Evolutionary conservation across 176 grass and related monocot species (phyloP).

Genomic region (Triticum dicoccoides): DNA sequence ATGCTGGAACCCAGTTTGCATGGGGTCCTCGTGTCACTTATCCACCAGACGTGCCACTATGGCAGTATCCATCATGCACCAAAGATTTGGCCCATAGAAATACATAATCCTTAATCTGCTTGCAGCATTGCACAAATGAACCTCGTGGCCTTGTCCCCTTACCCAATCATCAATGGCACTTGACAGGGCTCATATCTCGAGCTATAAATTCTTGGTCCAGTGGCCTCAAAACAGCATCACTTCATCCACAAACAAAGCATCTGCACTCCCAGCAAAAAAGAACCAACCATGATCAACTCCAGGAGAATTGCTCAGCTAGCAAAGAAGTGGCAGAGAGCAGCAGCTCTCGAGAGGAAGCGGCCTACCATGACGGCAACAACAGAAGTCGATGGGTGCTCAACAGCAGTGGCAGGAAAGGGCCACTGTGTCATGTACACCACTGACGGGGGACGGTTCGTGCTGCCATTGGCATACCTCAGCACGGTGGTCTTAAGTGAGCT

Average conservation of each 20-base stretch:
- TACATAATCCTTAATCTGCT: conserved; percentile 1
- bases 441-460: conserved; percentile 16
- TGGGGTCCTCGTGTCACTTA: not conserved
- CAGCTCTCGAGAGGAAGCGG: conserved; percentile 17
- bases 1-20: not conserved
- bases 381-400: not conserved
- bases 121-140: not conserved
- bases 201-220: conserved; percentile 25
- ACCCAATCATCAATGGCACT: not conserved
- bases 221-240: not conserved
- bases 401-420: not conserved
- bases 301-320: conserved; percentile 48
- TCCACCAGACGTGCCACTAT: not conserved
- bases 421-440: conserved; percentile 27
- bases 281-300: conserved; percentile 35
- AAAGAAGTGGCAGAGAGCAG: conserved; percentile 63
- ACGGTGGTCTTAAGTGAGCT: conserved; percentile 31
- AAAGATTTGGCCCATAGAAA: conserved; percentile 1
- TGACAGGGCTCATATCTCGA: not conserved
- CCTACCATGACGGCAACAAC: not conserved
- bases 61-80: not conserved
- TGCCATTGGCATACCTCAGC: conserved; percentile 26
- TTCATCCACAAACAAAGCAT: conserved; percentile 23
- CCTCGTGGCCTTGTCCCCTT: not conserved
- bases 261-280: not conserved